Percentiles rank a stretch among this genome's conserved stretches.
Evolutionary conservation across 164 flowering plant species (phyloP).

Genomic region (Vitis rotundifolia): DNA sequence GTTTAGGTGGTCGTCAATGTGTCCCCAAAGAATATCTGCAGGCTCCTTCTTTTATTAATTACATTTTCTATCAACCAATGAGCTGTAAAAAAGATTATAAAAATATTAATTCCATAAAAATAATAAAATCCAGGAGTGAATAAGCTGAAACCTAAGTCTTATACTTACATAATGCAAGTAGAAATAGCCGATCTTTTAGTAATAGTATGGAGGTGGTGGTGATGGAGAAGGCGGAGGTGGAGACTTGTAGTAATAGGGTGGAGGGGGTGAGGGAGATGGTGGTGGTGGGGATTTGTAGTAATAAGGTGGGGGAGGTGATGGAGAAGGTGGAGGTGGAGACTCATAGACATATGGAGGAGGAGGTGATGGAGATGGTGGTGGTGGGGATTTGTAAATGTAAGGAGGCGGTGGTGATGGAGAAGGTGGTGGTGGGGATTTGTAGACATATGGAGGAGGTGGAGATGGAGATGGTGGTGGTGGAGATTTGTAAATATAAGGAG

Average conservation of each 20-base stretch:
- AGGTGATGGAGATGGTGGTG: not conserved
- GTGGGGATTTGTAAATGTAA: not conserved
- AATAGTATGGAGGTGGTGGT: not conserved
- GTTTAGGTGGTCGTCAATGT: no score
- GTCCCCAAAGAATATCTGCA: no score
- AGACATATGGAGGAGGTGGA: not conserved
- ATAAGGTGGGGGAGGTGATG: not conserved
- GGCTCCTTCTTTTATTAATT: no score
- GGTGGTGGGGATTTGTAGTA: not conserved
- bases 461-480: constrained; percentile 1
- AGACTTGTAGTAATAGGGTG: not conserved
- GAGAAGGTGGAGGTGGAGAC: not conserved
- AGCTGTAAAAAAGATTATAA: no score
- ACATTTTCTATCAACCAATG: no score
- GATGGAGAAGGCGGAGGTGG: no score
- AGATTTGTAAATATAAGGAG: constrained; percentile 3
- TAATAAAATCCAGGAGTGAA: no score
- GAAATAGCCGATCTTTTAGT: not conserved
- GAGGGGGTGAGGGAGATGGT: not conserved
- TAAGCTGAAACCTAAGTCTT: no score
- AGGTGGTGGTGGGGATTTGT: not conserved
- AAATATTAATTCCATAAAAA: no score
- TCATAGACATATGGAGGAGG: not conserved
- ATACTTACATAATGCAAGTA: no score
- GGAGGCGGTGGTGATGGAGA: constrained; percentile 3